Evolutionary conservation across 768 basidiomycete species (phyloP).

Genomic region (Russula sp.): DNA sequence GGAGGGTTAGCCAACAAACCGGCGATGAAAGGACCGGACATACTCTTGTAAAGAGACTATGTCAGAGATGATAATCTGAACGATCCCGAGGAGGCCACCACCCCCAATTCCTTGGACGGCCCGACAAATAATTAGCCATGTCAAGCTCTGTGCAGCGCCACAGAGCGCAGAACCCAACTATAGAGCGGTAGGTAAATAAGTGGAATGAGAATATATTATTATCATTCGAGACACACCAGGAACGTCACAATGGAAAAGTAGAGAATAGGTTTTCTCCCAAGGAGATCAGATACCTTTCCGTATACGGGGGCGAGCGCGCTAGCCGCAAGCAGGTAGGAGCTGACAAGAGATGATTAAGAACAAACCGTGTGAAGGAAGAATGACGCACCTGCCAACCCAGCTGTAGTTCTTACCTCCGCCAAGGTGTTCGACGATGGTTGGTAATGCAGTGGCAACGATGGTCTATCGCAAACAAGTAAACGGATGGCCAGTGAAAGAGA

Average conservation of each 20-base stretch:
- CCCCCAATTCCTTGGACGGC: slow-evolving; percentile 83
- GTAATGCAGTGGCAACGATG: slow-evolving; percentile 43
- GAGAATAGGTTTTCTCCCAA: slow-evolving; percentile 64
- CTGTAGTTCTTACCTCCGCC: slow-evolving; percentile 40
- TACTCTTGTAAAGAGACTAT: slow-evolving; percentile 77
- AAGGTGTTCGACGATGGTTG: slow-evolving; percentile 41
- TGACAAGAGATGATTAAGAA: slow-evolving; percentile 23
- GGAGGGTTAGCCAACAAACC: neutral
- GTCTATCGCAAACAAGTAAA: slow-evolving; percentile 26
- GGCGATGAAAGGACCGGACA: slow-evolving; percentile 22
- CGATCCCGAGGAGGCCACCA: slow-evolving; percentile 70
- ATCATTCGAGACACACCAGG: slow-evolving; percentile 39
- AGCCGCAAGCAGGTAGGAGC: slow-evolving; percentile 68
- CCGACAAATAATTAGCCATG: slow-evolving; percentile 67
- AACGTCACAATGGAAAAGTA: slow-evolving; percentile 61
- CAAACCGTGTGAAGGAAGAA: neutral
- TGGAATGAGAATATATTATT: neutral
- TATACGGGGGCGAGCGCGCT: slow-evolving; percentile 64
- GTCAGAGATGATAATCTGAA: slow-evolving; percentile 74
- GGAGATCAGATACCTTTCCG: slow-evolving; percentile 65
- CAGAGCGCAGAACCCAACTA: slow-evolving; percentile 76
- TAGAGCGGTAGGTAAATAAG: neutral
- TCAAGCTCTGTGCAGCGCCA: slow-evolving; percentile 73
- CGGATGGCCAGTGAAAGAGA: neutral
- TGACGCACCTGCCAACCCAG: slow-evolving; percentile 40